A percentile compares a stretch with the other conserved stretches of the same genome.
Conservation (phyloP, 2,329 filamentous ascomycete genomes). For the Coccinonectria pachysandricola region DNA sequence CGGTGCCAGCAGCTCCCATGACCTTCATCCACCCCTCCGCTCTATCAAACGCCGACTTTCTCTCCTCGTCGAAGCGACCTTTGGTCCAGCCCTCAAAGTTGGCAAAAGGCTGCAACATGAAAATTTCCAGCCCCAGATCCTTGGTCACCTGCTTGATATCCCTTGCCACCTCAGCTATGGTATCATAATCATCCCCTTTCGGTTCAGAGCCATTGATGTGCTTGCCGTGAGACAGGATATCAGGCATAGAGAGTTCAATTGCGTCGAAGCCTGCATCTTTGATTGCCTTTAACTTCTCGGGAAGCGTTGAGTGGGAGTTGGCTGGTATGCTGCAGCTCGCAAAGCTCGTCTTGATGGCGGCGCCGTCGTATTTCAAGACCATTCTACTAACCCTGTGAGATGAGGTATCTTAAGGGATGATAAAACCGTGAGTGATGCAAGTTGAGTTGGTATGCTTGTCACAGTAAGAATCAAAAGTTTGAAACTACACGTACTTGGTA, state of each 20-base stretch:
- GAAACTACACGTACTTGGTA: no score
- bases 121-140: slow-evolving; percentile 44
- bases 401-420: no score
- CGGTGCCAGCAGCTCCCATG: slow-evolving; percentile 59
- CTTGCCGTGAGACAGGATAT: slow-evolving; percentile 53
- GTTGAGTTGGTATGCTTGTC: no score
- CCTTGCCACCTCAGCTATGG: slow-evolving; percentile 42
- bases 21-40: slow-evolving; percentile 59
- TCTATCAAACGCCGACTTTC: slow-evolving; percentile 51
- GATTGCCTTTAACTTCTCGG: slow-evolving; percentile 51
- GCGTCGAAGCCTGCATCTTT: slow-evolving; percentile 54
- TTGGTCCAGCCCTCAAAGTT: slow-evolving; percentile 68
- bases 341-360: no score
- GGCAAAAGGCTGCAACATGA: slow-evolving; percentile 66
- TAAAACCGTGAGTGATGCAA: no score
- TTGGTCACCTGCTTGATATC: slow-evolving; percentile 45
- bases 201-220: slow-evolving; percentile 41
- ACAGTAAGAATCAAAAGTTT: no score
- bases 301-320: slow-evolving; percentile 37
- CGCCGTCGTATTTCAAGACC: no score
- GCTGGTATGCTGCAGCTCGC: slow-evolving; percentile 46
- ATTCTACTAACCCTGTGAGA: no score
- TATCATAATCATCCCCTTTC: slow-evolving; percentile 46
- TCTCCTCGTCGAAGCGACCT: slow-evolving; percentile 36
- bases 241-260: slow-evolving; percentile 66